These are phyloP conservation scores for Samsoniella hepiali DNA, from an alignment of 2,329 filamentous ascomycete genomes.

Conservation along the genomic window DNA sequence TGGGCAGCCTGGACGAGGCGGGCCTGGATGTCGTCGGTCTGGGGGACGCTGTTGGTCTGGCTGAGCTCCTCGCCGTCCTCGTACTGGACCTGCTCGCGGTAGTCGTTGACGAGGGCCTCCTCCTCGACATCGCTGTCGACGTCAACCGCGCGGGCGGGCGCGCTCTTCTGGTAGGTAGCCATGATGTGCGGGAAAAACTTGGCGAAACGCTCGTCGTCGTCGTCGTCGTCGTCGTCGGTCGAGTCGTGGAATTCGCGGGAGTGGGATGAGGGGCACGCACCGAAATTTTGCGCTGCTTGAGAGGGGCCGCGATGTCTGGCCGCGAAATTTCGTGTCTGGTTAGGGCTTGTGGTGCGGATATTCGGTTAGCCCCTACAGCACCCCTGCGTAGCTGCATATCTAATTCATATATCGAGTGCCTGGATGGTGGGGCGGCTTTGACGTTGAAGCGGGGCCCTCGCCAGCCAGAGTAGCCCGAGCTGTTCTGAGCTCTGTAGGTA, in stretches of 20 bases:
- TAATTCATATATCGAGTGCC: conserved; percentile 27
- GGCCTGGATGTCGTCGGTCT: conserved; percentile 88
- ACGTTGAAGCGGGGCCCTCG: conserved; percentile 27
- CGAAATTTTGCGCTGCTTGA: conserved; percentile 36
- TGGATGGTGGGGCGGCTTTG: conserved; percentile 23
- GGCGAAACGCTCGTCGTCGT: conserved; percentile 26
- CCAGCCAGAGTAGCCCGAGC: conserved; percentile 17
- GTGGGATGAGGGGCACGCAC: conserved; percentile 29
- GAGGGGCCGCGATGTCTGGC: conserved; percentile 27
- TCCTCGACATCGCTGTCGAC: conserved; percentile 95
- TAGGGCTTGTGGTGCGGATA: conserved; percentile 39
- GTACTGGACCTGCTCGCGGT: conserved; percentile 93
- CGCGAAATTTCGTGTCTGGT: conserved; percentile 37
- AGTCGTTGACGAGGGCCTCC: conserved; percentile 92
- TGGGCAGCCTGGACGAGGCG: conserved; percentile 88
- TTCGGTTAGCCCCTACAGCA: conserved; percentile 25
- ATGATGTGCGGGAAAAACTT: conserved; percentile 35
- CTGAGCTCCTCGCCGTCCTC: conserved; percentile 82
- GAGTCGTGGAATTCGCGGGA: conserved; percentile 3
- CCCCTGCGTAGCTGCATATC: conserved; percentile 28
- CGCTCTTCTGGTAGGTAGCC: conserved; percentile 61
- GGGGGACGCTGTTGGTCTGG: conserved; percentile 67
- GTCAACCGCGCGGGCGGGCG: conserved; percentile 58
- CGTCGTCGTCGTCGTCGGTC: conserved; percentile 20
- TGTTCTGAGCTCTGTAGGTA: conserved; percentile 14